Base-by-base conservation (phyloP, 257 asterid species). In the Salvia rosmarinus region DNA sequence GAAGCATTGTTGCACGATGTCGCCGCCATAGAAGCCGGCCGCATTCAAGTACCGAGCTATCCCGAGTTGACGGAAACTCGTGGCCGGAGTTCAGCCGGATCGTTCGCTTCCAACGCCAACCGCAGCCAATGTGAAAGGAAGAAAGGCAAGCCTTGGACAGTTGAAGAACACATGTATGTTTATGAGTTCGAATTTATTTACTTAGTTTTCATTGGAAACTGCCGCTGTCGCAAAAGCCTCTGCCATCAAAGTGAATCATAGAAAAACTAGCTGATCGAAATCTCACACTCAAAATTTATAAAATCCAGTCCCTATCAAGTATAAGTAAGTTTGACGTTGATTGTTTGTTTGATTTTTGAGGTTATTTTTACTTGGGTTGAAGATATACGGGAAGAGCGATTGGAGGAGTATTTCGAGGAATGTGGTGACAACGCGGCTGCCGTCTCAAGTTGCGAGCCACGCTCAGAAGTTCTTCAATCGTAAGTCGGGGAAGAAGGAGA, bases 321-420 rank as follows among this genome's bases (percentile, higher is more conserved):
- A n/a, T n/a, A n/a, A n/a, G 2, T 28, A 4, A 1, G 1, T 3
- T 28, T 28, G 32, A 28, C 3, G 1, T 28, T 1, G 4, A 28
- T 28, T 28, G 1, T 28, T 28, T 28, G 4, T 28, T 28, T 28
- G 4, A 1, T 28, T 28, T 1, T 28, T 28, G 1, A 28, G 70
- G 42, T 25, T 42, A 13, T 64, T 64, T 7, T 30, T 64, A 2
- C n/a, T 0, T 0, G 70, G 70, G 7, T 21, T 64, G 23, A 1
- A 64, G n/a, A 44, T 4, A 2, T 63, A 40, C 6, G 69, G 69
- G 21, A 20, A 1, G 34, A 12, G 69, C 16, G 69, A 63, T 1
- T 63, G 69, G 69, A 63, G 69, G 51, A 42, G 21, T 20, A 63
- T 63, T 5, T 20, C 69, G 4, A 42, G 69, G 40, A 11, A 40